Base-by-base conservation (phyloP, 169 alveolate genomes). In the Pseudocohnilembus persalinus region DNA sequence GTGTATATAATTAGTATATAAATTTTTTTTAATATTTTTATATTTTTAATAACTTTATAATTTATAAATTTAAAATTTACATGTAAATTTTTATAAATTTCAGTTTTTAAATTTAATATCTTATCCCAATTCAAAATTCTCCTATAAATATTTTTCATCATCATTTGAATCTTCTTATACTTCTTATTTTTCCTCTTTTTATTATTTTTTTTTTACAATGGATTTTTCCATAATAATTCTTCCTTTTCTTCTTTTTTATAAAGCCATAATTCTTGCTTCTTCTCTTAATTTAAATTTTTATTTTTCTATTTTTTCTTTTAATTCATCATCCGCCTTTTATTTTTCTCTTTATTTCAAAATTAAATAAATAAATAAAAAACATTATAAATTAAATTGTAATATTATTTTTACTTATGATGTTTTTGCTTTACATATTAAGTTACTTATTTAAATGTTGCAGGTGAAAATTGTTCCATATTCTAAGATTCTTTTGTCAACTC, bases 191-290 rank as follows among this genome's bases (percentile, higher is more conserved):
- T 49, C n/a, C 63, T 79, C 63, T 49, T 49, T 15, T 29, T 29
- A 31, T 32, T 35, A 64, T n/a, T 79, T 49, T 72, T 79, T 63
- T 31, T 79, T 49, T n/a, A 79, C 29, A 0, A 26, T 79, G 15
- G 76, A 25, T 29, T 75, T 79, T n/a, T 64, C 49, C 84, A 79
- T 79, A 0, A 79, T 79, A 29, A 33, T n/a, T 79, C 84, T 79
- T n/a, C 84, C 84, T 29, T 79, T 79, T 79, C 84, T 79, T 79
- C 74, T 79, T 28, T 79, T 79, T 25, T 79, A 28, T 63, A 79
- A 31, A 79, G 35, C 64, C 1, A 15, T 28, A 49, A 49, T 63
- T 79, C 84, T 79, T 64, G 35, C 84, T 79, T 49, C 29, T 79
- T 34, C 0, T 29, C 73, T 79, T 79, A 29, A 79, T n/a, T 79